These are phyloP conservation scores for Blepharisma japonicum DNA, from an alignment of 73 alveolate genomes.

Conservation along the genomic window DNA sequence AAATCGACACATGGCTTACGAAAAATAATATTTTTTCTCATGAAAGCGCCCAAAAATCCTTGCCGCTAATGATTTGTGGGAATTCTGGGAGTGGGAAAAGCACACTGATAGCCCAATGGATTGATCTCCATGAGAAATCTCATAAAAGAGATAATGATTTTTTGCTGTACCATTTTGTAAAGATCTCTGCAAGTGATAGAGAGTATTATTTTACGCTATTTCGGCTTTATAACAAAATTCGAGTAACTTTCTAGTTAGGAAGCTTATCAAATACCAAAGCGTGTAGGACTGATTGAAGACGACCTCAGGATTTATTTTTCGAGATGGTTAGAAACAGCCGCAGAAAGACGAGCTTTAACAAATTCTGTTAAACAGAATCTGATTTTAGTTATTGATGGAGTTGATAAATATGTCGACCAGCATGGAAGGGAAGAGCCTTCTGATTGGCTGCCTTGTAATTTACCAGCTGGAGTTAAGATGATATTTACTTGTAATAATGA, in stretches of 20 bases:
- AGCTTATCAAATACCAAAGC: constrained; percentile 36
- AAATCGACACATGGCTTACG: constrained; percentile 25
- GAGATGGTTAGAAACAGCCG: constrained; percentile 53
- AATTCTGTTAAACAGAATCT: constrained; percentile 37
- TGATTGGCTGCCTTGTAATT: constrained; percentile 57
- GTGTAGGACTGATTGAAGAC: constrained; percentile 57
- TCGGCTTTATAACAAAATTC: constrained; percentile 35
- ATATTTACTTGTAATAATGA: constrained; percentile 37
- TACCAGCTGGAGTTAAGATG: constrained; percentile 51
- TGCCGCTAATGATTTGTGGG: constrained; percentile 48
- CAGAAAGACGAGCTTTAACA: constrained; percentile 32
- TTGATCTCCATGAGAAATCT: constrained; percentile 26
- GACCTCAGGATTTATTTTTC: constrained; percentile 44
- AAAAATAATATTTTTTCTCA: background rate
- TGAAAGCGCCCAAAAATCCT: constrained; percentile 12
- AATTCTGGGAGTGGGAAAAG: constrained; percentile 51
- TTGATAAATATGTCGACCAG: constrained; percentile 46
- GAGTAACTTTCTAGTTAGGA: constrained; percentile 1
- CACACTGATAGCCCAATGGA: constrained; percentile 37
- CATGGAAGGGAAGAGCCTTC: constrained; percentile 49
- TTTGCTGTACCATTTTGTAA: constrained; percentile 41
- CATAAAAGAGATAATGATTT: constrained; percentile 24
- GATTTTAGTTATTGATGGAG: constrained; percentile 50
- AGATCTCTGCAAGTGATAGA: constrained; percentile 42
- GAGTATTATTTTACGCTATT: constrained; percentile 42